phyloP scores from a whole-genome alignment of 306 rosid species.

The Canavalia gladiata region DNA sequence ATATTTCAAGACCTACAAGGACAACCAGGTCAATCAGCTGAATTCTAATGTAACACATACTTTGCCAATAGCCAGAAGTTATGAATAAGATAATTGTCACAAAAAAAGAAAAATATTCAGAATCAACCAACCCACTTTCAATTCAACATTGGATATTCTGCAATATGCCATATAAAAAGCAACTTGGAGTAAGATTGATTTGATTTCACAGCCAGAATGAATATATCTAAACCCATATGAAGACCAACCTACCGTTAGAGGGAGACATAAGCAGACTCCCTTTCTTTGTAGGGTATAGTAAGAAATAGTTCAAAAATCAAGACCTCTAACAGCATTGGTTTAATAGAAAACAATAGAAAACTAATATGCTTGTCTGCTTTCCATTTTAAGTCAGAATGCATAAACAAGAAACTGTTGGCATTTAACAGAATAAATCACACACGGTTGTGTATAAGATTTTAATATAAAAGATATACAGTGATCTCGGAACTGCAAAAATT shows the following conservation, averaged over 20 bases:
- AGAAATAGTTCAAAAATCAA: slow-evolving; percentile 2
- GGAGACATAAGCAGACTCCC: not conserved
- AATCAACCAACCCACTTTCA: slow-evolving; percentile 35
- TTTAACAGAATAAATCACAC: not conserved
- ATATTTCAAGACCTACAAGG: slow-evolving; percentile 75
- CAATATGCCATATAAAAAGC: slow-evolving; percentile 15
- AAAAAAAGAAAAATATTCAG: slow-evolving; percentile 23
- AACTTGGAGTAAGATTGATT: not conserved
- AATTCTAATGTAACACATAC: slow-evolving; percentile 38
- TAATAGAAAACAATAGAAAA: slow-evolving; percentile 1
- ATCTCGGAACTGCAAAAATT: not conserved
- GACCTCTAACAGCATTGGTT: not conserved
- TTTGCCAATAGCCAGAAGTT: not conserved
- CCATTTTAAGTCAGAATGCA: not conserved
- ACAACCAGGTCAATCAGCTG: slow-evolving; percentile 33
- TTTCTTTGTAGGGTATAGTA: not conserved
- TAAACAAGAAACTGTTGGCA: not conserved
- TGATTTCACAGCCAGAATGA: slow-evolving; percentile 15
- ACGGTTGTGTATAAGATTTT: too few relatives aligned
- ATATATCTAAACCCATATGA: slow-evolving; percentile 22
- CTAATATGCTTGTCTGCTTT: not conserved
- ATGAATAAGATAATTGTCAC: slow-evolving; percentile 4
- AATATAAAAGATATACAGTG: not conserved
- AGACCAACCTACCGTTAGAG: not conserved
- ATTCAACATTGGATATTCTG: slow-evolving; percentile 5